Conservation (phyloP, 139 green algal genomes). For the Closterium sp. region DNA sequence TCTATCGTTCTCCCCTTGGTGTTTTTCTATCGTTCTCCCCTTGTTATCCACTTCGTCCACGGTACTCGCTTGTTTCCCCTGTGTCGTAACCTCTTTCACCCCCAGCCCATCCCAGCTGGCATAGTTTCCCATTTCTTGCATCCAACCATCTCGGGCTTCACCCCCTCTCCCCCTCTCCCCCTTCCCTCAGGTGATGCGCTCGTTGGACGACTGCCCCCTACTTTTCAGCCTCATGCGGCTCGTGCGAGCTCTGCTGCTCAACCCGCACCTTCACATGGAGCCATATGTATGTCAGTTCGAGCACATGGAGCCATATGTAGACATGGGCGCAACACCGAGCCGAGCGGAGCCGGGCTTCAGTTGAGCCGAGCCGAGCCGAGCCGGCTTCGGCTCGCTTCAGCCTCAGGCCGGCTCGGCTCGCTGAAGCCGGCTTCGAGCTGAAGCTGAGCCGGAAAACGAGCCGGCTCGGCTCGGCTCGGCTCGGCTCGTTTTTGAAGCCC, state of each 20-base stretch:
- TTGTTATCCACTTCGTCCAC: not conserved
- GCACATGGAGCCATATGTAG: not conserved
- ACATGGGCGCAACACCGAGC: too few species aligned
- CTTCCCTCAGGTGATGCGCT: constrained; percentile 24
- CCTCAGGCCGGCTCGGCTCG: too few species aligned
- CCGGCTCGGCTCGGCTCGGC: too few species aligned
- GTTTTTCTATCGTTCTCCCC: too few species aligned
- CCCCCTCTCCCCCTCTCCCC: not conserved
- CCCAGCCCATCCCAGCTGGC: not conserved
- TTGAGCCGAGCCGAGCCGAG: too few species aligned
- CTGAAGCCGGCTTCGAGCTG: too few species aligned
- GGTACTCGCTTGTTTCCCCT: not conserved
- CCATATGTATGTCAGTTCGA: constrained; percentile 59
- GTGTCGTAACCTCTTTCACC: not conserved
- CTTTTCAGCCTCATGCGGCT: constrained; percentile 50
- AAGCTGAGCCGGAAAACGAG: too few species aligned
- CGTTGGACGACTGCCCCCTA: constrained; percentile 44
- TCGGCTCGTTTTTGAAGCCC: too few species aligned
- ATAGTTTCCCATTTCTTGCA: not conserved
- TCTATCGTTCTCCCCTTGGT: too few species aligned
- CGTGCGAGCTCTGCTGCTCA: constrained; percentile 64
- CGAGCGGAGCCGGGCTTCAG: too few species aligned
- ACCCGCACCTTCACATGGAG: constrained; percentile 69
- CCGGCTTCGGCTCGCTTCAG: too few species aligned
- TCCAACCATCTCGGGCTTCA: too few species aligned